Conservation (phyloP, 208 protist species). For the Acanthamoeba royreba region DNA sequence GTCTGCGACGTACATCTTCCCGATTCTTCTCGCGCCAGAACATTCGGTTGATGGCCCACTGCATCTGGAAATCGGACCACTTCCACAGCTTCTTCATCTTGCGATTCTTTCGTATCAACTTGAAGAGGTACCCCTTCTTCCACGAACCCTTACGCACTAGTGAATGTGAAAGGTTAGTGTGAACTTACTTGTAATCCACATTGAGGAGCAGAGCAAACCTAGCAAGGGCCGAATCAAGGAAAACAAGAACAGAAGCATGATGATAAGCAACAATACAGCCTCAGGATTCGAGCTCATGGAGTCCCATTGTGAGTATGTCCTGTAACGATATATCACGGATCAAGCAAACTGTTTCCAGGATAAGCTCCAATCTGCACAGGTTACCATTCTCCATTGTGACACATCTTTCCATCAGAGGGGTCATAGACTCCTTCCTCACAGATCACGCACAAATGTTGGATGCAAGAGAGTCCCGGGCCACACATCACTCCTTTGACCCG, state of each 20-base stretch:
- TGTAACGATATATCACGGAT: not conserved
- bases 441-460: not conserved
- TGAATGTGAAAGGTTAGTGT: not conserved
- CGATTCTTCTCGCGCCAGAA: not conserved
- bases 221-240: not conserved
- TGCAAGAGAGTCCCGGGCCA: not conserved
- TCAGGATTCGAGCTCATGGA: not conserved
- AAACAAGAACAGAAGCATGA: not conserved
- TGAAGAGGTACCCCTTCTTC: conserved; percentile 40
- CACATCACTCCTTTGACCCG: not conserved
- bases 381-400: not conserved
- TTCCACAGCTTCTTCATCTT: not conserved
- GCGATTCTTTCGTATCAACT: not conserved
- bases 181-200: not conserved
- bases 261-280: not conserved
- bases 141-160: conserved; percentile 8
- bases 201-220: not conserved
- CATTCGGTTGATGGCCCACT: not conserved
- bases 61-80: not conserved
- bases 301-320: conserved; percentile 20
- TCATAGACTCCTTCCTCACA: conserved; percentile 14
- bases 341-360: not conserved
- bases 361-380: not conserved
- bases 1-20: not conserved
- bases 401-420: conserved; percentile 11